Evolutionary conservation across 768 basidiomycete genomes (phyloP).

Genomic region (Boletus rubropictus): DNA sequence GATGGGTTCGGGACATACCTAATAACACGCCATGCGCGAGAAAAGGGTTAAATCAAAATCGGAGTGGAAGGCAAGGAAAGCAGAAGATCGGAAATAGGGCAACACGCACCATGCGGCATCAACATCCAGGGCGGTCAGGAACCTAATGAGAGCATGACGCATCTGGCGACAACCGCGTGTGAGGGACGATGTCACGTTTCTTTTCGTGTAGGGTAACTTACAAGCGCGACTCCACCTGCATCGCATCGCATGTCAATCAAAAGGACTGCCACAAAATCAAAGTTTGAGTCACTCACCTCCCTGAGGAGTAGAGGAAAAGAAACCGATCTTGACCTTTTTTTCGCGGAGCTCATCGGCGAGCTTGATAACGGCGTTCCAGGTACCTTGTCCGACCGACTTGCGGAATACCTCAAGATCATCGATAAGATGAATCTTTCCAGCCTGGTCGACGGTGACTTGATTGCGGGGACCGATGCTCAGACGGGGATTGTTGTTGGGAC

Average conservation of each 20-base stretch:
- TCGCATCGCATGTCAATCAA: conserved; percentile 23
- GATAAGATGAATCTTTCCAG: conserved; percentile 78
- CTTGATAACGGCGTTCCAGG: conserved; percentile 78
- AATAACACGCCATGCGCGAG: conserved; percentile 18
- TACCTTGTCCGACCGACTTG: conserved; percentile 63
- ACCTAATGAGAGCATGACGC: conserved; percentile 89
- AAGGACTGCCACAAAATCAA: conserved; percentile 1
- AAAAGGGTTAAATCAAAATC: conserved; percentile 10
- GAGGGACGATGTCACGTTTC: conserved; percentile 4
- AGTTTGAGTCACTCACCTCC: conserved; percentile 52
- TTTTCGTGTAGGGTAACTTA: conserved; percentile 37
- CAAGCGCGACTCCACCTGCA: conserved; percentile 87
- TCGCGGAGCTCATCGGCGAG: conserved; percentile 80
- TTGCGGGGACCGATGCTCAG: conserved; percentile 78
- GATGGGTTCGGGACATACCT: conserved; percentile 89
- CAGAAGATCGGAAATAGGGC: conserved; percentile 4
- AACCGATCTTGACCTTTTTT: conserved; percentile 84
- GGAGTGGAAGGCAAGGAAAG: neutral
- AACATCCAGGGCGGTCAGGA: conserved; percentile 74
- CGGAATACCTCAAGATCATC: conserved; percentile 77
- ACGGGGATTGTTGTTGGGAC: conserved; percentile 79
- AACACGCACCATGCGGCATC: conserved; percentile 71
- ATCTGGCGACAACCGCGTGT: conserved; percentile 45
- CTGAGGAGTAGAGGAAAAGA: conserved; percentile 94
- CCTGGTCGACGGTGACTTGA: conserved; percentile 84